These are phyloP conservation scores for Oemleria cerasiformis DNA, from an alignment of 306 rosid genomes.

Conservation along the genomic window DNA sequence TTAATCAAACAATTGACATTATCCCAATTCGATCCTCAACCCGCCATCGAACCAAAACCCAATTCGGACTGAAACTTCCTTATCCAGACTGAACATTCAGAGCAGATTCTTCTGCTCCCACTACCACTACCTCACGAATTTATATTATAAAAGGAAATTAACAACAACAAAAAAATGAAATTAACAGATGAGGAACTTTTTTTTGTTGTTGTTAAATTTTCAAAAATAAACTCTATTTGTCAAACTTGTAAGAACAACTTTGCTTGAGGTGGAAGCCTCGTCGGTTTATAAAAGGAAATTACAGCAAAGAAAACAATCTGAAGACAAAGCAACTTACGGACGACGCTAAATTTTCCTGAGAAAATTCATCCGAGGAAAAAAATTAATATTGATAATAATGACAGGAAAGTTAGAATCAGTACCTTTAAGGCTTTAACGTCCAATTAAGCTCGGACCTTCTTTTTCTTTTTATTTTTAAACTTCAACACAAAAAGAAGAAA, in stretches of 20 bases:
- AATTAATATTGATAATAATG: not conserved
- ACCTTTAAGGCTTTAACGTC: constrained; percentile 15
- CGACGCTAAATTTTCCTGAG: constrained; percentile 32
- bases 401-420: constrained; percentile 4
- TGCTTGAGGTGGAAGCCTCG: constrained; percentile 62
- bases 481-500: not conserved
- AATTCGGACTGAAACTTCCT: constrained; percentile 21
- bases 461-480: constrained; percentile 8
- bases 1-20: constrained; percentile 23
- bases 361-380: constrained; percentile 21
- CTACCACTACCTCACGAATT: constrained; percentile 1
- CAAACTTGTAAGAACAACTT: constrained; percentile 29
- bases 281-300: constrained; percentile 35
- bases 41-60: constrained; percentile 26
- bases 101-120: not conserved
- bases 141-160: constrained; percentile 11
- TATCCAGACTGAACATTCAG: constrained; percentile 40
- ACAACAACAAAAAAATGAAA: not conserved
- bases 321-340: constrained; percentile 34
- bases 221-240: not conserved
- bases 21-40: constrained; percentile 24
- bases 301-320: constrained; percentile 19
- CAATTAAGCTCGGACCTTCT: constrained; percentile 14
- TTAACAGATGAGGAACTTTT: not conserved
- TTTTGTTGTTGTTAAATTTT: not conserved